Evolutionary conservation across 805 yeast species (phyloP).

Genomic region (Metschnikowia anglica): DNA sequence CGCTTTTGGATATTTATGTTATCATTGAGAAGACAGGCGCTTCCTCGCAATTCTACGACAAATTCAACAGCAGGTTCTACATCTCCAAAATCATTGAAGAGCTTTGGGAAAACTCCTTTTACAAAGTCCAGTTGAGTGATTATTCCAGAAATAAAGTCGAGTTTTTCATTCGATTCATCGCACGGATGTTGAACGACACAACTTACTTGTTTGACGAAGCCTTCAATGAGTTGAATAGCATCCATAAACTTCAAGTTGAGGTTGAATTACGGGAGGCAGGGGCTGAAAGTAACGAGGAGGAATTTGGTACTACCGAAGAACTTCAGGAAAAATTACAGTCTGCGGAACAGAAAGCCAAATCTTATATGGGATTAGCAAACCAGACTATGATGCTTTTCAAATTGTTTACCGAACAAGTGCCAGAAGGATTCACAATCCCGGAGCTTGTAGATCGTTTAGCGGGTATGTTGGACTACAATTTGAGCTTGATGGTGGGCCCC

Average conservation of each 20-base stretch:
- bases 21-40: slow-evolving; percentile 96
- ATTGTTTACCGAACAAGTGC: slow-evolving; percentile 81
- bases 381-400: slow-evolving; percentile 78
- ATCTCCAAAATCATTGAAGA: slow-evolving; percentile 80
- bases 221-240: slow-evolving; percentile 69
- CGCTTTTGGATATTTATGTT: slow-evolving; percentile 86
- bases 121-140: slow-evolving; percentile 63
- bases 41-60: slow-evolving; percentile 91
- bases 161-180: slow-evolving; percentile 88
- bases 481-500: slow-evolving; percentile 93
- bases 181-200: slow-evolving; percentile 91
- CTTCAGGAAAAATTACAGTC: slow-evolving; percentile 52
- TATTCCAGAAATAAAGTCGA: slow-evolving; percentile 71
- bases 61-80: slow-evolving; percentile 86
- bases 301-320: slow-evolving; percentile 59
- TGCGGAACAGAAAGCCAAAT: slow-evolving; percentile 75
- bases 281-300: slow-evolving; percentile 32
- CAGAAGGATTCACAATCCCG: slow-evolving; percentile 77
- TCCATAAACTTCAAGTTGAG: slow-evolving; percentile 74
- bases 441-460: slow-evolving; percentile 94
- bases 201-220: slow-evolving; percentile 92
- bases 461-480: slow-evolving; percentile 91
- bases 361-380: slow-evolving; percentile 78
- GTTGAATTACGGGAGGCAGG: slow-evolving; percentile 47
- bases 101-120: slow-evolving; percentile 73